Percentiles rank a stretch among this genome's conserved stretches.
phyloP scores from a whole-genome alignment of 2,329 filamentous ascomycete genomes.

The Pyricularia grisea region DNA sequence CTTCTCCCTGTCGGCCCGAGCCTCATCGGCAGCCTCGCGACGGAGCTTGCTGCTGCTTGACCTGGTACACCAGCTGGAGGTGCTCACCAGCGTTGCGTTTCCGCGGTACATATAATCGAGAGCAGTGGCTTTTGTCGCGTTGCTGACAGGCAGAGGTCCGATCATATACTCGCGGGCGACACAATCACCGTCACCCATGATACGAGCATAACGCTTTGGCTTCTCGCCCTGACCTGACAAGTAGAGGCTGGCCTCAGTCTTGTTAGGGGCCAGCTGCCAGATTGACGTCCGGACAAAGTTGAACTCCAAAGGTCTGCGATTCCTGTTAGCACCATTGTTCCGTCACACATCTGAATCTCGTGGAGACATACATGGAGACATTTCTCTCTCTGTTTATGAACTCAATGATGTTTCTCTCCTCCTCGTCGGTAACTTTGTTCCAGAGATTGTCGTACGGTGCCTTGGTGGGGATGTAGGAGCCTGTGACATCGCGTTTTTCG shows the following conservation, averaged over 20 bases:
- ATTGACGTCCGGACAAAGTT: not conserved
- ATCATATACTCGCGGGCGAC: conserved; percentile 31
- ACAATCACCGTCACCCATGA: not conserved
- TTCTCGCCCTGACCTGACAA: not conserved
- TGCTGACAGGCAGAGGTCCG: conserved; percentile 34
- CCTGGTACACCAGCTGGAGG: not conserved
- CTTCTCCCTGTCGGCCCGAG: not conserved
- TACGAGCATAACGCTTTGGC: not conserved
- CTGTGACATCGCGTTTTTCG: not conserved
- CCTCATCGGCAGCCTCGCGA: not conserved
- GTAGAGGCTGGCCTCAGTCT: not conserved
- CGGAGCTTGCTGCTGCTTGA: not conserved
- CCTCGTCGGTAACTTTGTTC: not conserved
- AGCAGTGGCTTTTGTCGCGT: conserved; percentile 24
- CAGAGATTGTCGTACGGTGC: conserved; percentile 1
- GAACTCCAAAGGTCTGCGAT: not conserved
- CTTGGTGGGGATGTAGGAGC: conserved; percentile 1
- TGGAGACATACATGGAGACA: not conserved
- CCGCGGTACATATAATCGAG: conserved; percentile 28
- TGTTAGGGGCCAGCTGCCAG: conserved; percentile 1
- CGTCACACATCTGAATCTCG: too few relatives aligned
- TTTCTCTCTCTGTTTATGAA: not conserved
- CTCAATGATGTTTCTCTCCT: not conserved
- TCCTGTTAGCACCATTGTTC: not conserved
- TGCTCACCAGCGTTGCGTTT: conserved; percentile 1